Conservation (phyloP, 164 flowering plant species). For the Vitis riparia region DNA sequence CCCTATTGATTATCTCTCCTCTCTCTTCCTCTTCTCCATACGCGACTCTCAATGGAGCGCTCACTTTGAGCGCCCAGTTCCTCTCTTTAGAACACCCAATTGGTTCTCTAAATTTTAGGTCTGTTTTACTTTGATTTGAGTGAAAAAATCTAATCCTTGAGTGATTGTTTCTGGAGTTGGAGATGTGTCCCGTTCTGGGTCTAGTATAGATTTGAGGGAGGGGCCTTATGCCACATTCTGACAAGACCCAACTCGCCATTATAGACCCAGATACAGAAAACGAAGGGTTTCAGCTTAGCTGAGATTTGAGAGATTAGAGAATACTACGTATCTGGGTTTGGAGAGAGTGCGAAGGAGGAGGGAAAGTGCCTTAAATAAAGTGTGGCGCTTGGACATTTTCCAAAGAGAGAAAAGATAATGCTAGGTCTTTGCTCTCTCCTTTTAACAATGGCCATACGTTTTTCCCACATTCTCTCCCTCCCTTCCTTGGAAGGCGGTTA, state of each 20-base stretch:
- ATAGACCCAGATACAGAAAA: conserved; percentile 9
- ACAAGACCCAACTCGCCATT: conserved; percentile 34
- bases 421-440: neutral
- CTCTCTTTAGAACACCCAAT: conserved; percentile 6
- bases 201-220: conserved; percentile 21
- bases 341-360: too few relatives aligned
- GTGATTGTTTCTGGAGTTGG: conserved; percentile 1
- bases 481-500: neutral
- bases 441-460: neutral
- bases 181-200: conserved; percentile 22
- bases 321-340: too few relatives aligned
- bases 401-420: neutral
- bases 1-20: conserved; percentile 11
- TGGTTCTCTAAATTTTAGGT: conserved; percentile 14
- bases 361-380: too few relatives aligned
- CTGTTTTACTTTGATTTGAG: conserved; percentile 2
- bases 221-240: conserved; percentile 46
- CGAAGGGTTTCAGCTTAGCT: neutral
- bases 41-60: conserved; percentile 40
- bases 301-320: too few relatives aligned
- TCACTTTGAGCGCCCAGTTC: conserved; percentile 48
- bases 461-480: neutral
- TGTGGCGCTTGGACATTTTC: neutral
- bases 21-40: conserved; percentile 11
- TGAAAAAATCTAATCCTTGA: conserved; percentile 14